Evolutionary conservation across 176 grass and related monocot species (phyloP), one percentile per base, ranked within the genome.

Genomic region (Ensete glaucum): DNA sequence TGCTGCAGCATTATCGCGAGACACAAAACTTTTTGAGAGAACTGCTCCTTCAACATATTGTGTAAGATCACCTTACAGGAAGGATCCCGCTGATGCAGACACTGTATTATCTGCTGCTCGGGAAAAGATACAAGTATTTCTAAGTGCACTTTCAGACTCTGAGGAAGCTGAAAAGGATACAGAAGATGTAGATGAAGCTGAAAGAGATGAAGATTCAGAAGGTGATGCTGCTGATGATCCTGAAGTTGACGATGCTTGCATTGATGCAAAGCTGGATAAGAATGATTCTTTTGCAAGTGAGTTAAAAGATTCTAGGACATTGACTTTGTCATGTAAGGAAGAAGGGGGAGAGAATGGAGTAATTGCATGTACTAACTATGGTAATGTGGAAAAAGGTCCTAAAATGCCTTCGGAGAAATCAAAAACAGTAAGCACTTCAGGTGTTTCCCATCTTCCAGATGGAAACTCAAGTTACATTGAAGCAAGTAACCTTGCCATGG

Each of bases 31-130:
- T 83, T 99, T 99, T 79, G 95, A 99, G 81, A 83, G 95, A 73
- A 99, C 86, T 16, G 95, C 95, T 53, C 95, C 95, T 68, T 99
- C 81, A 1, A 99, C 95, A 71, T 99, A 99, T 81, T 99, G 95
- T 63, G 90, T 99, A 67, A 87, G 88, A 59, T 26, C 88, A 34
- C 88, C 90, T 50, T 99, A 91, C 51, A 83, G 95, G 78, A 99
- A 99, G 82, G 95, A 99, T 43, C 90, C 90, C 59, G 86, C 81
- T 80, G 85, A 92, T 68, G 77, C 95, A 49, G 95, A 91, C 54
- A 78, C 81, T 19, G 48, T 99, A 21, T 76, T 99, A 52, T 85
- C 88, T 22, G 80, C 81, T 63, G 95, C 95, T 63, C 81, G 91
- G 13, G 88, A 94, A 76, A 99, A 99, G 57, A 89, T 99, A 66